A percentile compares a stretch with the other conserved stretches of the same genome.
phyloP scores from a whole-genome alignment of 1,139 yeast genomes.

The Sugiyamaella xylanicola region DNA sequence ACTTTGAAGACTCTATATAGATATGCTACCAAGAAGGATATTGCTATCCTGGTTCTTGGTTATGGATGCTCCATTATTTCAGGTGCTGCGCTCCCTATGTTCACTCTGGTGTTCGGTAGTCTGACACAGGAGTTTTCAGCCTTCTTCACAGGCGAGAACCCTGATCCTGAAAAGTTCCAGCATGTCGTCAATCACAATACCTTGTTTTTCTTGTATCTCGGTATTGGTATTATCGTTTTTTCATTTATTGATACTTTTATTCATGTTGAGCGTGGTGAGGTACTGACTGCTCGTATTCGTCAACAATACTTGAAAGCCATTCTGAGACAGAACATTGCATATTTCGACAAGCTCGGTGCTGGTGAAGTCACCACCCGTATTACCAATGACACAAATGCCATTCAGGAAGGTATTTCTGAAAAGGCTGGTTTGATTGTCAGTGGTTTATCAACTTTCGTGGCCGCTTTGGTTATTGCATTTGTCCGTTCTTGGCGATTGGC shows the following conservation, averaged over 20 bases:
- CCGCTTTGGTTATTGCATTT: conserved; percentile 48
- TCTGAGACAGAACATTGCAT: conserved; percentile 49
- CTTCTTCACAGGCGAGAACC: conserved; percentile 37
- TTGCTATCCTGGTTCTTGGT: conserved; percentile 36
- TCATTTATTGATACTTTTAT: conserved; percentile 41
- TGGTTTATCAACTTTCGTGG: conserved; percentile 45
- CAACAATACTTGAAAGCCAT: conserved; percentile 44
- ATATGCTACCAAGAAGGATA: conserved; percentile 42
- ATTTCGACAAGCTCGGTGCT: conserved; percentile 49
- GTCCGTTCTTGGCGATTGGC: conserved; percentile 47
- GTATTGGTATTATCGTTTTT: conserved; percentile 43
- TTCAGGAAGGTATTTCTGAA: conserved; percentile 51
- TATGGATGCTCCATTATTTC: conserved; percentile 40
- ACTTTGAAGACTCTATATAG: conserved; percentile 41
- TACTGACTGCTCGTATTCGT: conserved; percentile 47
- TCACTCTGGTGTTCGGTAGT: conserved; percentile 46
- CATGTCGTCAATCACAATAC: conserved; percentile 40
- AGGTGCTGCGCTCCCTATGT: conserved; percentile 47
- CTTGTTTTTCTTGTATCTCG: conserved; percentile 45
- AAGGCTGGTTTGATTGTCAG: conserved; percentile 46
- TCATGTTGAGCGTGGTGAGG: conserved; percentile 48
- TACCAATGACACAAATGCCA: conserved; percentile 47
- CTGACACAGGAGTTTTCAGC: conserved; percentile 44
- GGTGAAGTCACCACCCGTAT: conserved; percentile 50
- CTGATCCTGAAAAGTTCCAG: conserved; percentile 40